Percentiles rank a stretch among this genome's conserved stretches.
Evolutionary conservation across 768 basidiomycete species (phyloP).

Genomic region (Terana coerulea): DNA sequence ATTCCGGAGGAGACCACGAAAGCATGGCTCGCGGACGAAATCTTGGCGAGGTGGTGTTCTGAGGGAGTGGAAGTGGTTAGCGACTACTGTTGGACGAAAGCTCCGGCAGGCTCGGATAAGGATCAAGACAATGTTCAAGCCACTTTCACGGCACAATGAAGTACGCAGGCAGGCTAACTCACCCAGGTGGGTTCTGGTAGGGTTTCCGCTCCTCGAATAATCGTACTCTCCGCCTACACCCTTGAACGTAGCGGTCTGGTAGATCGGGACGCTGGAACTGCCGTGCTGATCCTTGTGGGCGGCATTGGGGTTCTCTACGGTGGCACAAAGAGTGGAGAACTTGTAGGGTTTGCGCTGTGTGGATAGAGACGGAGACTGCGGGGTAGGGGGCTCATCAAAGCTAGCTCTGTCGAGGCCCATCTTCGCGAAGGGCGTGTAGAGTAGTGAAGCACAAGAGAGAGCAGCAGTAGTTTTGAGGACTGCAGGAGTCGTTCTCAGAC

Average conservation of each 20-base stretch:
- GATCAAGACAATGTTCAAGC: no score
- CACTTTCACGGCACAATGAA: no score
- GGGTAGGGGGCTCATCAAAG: conserved; percentile 58
- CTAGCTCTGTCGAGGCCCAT: conserved; percentile 5
- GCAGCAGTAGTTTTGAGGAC: conserved; percentile 8
- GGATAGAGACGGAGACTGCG: conserved; percentile 63
- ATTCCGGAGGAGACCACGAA: conserved; percentile 96
- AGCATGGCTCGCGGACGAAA: conserved; percentile 87
- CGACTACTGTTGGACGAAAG: neutral
- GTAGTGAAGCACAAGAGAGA: neutral
- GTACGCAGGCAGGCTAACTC: no score
- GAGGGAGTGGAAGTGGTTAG: conserved; percentile 2
- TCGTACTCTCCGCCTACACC: conserved; percentile 88
- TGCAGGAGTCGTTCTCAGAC: neutral
- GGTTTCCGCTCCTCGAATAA: conserved; percentile 94
- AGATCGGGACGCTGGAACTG: conserved; percentile 92
- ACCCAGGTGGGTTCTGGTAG: conserved; percentile 94
- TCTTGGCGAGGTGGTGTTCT: conserved; percentile 98
- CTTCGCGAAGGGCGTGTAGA: neutral
- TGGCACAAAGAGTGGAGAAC: conserved; percentile 90
- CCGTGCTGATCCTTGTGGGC: conserved; percentile 94
- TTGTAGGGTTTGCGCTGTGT: conserved; percentile 69
- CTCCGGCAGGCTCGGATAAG: no score
- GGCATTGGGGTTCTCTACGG: conserved; percentile 89
- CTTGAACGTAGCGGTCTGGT: conserved; percentile 98